These are phyloP conservation scores for Mortierella sp. DNA, from an alignment of 371 early-diverging fungal genomes.

Conservation along the genomic window DNA sequence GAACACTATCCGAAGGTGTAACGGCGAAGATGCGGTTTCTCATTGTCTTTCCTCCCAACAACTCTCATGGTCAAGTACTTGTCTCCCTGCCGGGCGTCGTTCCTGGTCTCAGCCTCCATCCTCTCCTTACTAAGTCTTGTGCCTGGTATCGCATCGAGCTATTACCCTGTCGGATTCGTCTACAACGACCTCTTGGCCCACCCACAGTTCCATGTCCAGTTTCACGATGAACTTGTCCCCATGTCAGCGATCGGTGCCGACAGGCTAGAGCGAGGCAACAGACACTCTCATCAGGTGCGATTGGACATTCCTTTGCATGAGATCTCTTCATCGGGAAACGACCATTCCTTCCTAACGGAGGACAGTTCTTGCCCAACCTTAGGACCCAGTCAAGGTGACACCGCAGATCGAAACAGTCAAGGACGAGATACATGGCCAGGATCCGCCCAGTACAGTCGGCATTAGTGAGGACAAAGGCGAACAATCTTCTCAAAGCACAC, in stretches of 20 bases:
- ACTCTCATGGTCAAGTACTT: slow-evolving; percentile 10
- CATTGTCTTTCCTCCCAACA: neutral
- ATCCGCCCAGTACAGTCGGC: neutral
- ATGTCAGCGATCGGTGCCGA: slow-evolving; percentile 48
- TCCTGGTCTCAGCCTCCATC: slow-evolving; percentile 21
- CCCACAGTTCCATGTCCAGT: slow-evolving; percentile 62
- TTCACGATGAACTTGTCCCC: slow-evolving; percentile 56
- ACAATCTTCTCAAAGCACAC: neutral
- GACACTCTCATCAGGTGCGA: slow-evolving; percentile 25
- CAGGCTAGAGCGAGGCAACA: slow-evolving; percentile 12
- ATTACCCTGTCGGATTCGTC: slow-evolving; percentile 53
- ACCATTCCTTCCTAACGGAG: no score
- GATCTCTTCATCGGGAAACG: no score
- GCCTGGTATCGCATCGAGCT: slow-evolving; percentile 2
- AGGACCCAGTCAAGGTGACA: slow-evolving; percentile 1
- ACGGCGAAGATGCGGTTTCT: neutral
- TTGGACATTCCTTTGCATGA: neutral
- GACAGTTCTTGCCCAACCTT: neutral
- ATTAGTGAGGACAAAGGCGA: slow-evolving; percentile 4
- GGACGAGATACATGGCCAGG: slow-evolving; percentile 1
- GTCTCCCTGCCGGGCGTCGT: slow-evolving; percentile 15
- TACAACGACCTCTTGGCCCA: slow-evolving; percentile 65
- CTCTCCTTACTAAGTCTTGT: slow-evolving; percentile 8
- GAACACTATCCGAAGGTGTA: neutral
- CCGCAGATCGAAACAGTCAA: slow-evolving; percentile 24